A percentile compares a stretch with the other conserved stretches of the same genome.
Evolutionary conservation across 2,329 filamentous ascomycete genomes (phyloP).

Genomic region (Lachnellula willkommii): DNA sequence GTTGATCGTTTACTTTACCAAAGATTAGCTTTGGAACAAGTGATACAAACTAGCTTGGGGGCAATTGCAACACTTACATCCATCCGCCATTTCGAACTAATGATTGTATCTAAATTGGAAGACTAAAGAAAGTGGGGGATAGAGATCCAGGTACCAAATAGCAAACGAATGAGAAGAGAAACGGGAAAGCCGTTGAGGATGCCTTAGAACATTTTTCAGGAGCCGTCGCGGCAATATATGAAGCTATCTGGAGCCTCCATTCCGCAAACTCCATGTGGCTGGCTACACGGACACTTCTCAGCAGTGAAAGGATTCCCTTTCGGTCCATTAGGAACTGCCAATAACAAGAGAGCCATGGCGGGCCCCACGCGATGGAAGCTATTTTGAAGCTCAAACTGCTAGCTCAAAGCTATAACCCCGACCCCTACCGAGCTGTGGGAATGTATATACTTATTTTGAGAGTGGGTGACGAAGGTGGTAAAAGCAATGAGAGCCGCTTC

Average conservation of each 20-base stretch:
- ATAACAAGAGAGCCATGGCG: slow-evolving; percentile 7
- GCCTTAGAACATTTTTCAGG: slow-evolving; percentile 9
- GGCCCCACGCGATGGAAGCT: slow-evolving; percentile 16
- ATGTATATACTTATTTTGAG: slow-evolving; percentile 1
- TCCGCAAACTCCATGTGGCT: slow-evolving; percentile 19
- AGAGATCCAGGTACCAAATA: slow-evolving; percentile 5
- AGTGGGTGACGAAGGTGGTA: slow-evolving; percentile 19
- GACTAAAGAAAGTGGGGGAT: slow-evolving; percentile 8
- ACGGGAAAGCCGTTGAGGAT: slow-evolving; percentile 16
- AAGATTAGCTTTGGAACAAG: background rate
- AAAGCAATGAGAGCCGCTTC: slow-evolving; percentile 15
- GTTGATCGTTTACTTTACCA: slow-evolving; percentile 52
- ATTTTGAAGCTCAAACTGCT: slow-evolving; percentile 20
- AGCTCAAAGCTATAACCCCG: slow-evolving; percentile 24
- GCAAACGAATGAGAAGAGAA: slow-evolving; percentile 15
- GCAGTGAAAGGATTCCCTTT: slow-evolving; percentile 13
- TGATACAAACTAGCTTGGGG: background rate
- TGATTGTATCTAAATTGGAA: slow-evolving; percentile 3
- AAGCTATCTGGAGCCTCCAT: slow-evolving; percentile 10
- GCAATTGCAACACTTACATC: slow-evolving; percentile 26
- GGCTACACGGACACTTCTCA: slow-evolving; percentile 23
- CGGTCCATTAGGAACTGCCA: slow-evolving; percentile 10
- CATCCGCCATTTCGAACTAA: slow-evolving; percentile 27
- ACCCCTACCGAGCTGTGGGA: slow-evolving; percentile 29
- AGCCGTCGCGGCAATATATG: slow-evolving; percentile 23